These are phyloP conservation scores for Xerocomus brunneocitrinus DNA, from an alignment of 768 basidiomycete genomes.

Conservation along the genomic window DNA sequence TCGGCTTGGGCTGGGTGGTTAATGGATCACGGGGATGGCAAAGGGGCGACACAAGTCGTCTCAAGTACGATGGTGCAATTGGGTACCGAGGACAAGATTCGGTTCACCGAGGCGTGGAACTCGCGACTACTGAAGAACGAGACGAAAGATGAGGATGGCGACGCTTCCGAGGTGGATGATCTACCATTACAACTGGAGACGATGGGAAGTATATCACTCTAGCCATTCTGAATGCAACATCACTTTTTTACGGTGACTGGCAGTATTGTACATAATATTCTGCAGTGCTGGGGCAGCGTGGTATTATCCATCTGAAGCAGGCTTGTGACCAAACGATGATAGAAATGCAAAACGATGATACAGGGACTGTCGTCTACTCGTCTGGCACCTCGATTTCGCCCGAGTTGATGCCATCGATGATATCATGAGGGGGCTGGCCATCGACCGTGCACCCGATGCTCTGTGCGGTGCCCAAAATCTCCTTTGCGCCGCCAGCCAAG, in stretches of 20 bases:
- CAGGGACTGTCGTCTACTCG: constrained; percentile 49
- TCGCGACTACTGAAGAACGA: constrained; percentile 12
- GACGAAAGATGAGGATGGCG: constrained; percentile 10
- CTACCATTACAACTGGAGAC: constrained; percentile 15
- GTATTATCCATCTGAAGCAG: too few species aligned
- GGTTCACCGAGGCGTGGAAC: constrained; percentile 37
- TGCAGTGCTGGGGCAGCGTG: not conserved
- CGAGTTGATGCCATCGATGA: constrained; percentile 83
- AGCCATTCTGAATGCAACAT: constrained; percentile 3
- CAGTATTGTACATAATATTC: not conserved
- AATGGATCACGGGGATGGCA: constrained; percentile 36
- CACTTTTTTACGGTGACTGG: not conserved
- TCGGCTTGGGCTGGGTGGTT: constrained; percentile 48
- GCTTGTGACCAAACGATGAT: too few species aligned
- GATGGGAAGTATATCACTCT: not conserved
- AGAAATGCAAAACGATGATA: constrained; percentile 15
- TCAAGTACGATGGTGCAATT: constrained; percentile 29
- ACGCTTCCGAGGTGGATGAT: constrained; percentile 6
- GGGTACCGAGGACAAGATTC: constrained; percentile 24
- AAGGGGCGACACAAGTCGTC: constrained; percentile 37
- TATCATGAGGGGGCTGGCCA: constrained; percentile 86
- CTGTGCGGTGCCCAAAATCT: constrained; percentile 97
- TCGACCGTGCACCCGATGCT: constrained; percentile 96
- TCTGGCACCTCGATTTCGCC: constrained; percentile 85
- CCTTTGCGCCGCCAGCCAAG: constrained; percentile 85